Conservation (phyloP, 1,139 yeast genomes). For the Zygosaccharomyces sapae region DNA sequence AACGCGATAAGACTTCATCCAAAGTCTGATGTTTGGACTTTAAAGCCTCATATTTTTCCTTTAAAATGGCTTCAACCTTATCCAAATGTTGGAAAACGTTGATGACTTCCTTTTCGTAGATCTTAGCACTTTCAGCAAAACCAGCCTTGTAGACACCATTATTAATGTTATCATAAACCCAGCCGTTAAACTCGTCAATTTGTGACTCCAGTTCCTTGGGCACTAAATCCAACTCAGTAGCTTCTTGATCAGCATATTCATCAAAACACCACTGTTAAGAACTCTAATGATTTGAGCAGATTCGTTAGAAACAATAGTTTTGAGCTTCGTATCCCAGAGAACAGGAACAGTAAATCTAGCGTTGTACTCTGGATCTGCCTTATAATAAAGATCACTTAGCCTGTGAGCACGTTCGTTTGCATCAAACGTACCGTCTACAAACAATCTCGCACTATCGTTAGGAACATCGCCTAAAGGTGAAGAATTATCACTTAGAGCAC, state of each 20-base stretch:
- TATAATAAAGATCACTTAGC: constrained; percentile 66
- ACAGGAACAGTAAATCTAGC: constrained; percentile 92
- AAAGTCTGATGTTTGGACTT: constrained; percentile 26
- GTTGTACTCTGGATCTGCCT: constrained; percentile 66
- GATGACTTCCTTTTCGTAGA: constrained; percentile 68
- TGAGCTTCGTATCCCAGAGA: constrained; percentile 78
- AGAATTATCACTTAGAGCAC: constrained; percentile 17
- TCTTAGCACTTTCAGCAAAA: constrained; percentile 79
- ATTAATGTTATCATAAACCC: constrained; percentile 83
- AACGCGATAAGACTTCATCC: constrained; percentile 29
- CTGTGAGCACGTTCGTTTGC: constrained; percentile 58
- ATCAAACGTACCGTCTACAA: constrained; percentile 50
- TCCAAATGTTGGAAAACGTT: constrained; percentile 69
- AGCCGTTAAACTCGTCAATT: constrained; percentile 75
- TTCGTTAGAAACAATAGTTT: constrained; percentile 86
- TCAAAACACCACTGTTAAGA: constrained; percentile 63
- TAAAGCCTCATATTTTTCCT: constrained; percentile 43
- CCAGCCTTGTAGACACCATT: constrained; percentile 95
- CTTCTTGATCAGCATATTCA: constrained; percentile 44
- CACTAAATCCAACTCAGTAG: constrained; percentile 53
- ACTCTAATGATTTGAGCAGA: constrained; percentile 84
- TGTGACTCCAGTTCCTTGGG: constrained; percentile 51
- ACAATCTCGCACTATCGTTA: constrained; percentile 25
- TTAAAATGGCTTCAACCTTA: constrained; percentile 63
- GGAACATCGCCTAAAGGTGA: constrained; percentile 17